Evolutionary conservation across 768 basidiomycete genomes (phyloP).

Genomic region (Mycena galericulata): DNA sequence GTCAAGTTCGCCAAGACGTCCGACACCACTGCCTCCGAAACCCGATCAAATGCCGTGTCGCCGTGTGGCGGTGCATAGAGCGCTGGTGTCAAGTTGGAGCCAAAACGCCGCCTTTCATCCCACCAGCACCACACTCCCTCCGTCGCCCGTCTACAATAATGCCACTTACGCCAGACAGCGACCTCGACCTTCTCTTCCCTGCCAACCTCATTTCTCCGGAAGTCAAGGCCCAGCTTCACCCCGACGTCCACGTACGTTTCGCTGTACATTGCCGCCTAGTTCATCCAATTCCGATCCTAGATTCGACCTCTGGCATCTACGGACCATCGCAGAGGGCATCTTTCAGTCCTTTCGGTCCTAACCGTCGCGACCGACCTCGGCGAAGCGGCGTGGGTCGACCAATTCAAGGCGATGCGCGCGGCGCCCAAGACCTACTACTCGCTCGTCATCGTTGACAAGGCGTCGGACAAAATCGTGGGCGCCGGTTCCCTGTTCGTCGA

Average conservation of each 20-base stretch:
- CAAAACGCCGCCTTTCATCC: not conserved
- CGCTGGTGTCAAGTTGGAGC: slow-evolving; percentile 9
- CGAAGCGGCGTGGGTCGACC: slow-evolving; percentile 73
- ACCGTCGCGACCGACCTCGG: slow-evolving; percentile 78
- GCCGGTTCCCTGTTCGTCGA: slow-evolving; percentile 90
- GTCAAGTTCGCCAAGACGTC: too few relatives aligned
- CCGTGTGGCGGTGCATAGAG: slow-evolving; percentile 9
- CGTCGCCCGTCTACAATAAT: slow-evolving; percentile 13
- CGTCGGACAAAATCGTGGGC: slow-evolving; percentile 83
- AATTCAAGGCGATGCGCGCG: slow-evolving; percentile 71
- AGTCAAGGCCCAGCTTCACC: slow-evolving; percentile 68
- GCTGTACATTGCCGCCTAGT: not conserved
- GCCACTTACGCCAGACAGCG: slow-evolving; percentile 68
- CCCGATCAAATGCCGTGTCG: slow-evolving; percentile 23
- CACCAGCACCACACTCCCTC: slow-evolving; percentile 22
- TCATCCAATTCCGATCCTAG: slow-evolving; percentile 52
- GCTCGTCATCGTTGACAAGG: slow-evolving; percentile 84
- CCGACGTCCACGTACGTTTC: slow-evolving; percentile 73
- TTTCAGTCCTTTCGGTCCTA: slow-evolving; percentile 83
- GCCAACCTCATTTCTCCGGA: slow-evolving; percentile 76
- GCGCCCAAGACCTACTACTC: slow-evolving; percentile 79
- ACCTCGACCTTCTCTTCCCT: slow-evolving; percentile 85
- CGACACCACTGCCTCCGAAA: slow-evolving; percentile 4
- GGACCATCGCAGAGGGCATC: slow-evolving; percentile 86
- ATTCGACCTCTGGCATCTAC: slow-evolving; percentile 90